Percentiles rank a stretch among this genome's conserved stretches.
phyloP scores from a whole-genome alignment of 2,329 filamentous ascomycete species.

The Aspergillus fructus region DNA sequence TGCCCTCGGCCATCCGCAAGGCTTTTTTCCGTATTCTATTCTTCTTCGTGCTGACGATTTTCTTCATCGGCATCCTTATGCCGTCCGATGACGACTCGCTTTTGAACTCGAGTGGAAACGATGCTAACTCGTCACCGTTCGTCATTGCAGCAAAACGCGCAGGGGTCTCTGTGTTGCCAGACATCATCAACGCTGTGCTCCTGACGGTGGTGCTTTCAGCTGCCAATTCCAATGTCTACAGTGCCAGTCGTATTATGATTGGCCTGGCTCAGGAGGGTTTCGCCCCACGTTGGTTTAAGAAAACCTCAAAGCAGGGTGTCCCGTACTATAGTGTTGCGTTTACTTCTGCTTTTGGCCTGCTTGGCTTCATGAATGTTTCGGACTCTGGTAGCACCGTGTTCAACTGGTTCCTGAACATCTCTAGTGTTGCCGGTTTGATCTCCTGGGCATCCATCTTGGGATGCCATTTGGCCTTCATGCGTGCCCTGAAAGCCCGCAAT shows the following conservation, averaged over 20 bases:
- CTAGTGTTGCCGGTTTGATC: constrained; percentile 37
- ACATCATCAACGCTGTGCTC: constrained; percentile 44
- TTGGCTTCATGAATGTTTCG: constrained; percentile 70
- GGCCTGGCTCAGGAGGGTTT: constrained; percentile 56
- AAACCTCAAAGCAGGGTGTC: constrained; percentile 43
- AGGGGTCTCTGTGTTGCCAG: constrained; percentile 38
- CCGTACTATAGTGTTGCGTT: constrained; percentile 47
- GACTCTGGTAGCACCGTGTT: constrained; percentile 62
- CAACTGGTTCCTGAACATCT: constrained; percentile 36
- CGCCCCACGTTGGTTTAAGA: constrained; percentile 45
- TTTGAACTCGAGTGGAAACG: constrained; percentile 46
- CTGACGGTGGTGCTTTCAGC: constrained; percentile 45
- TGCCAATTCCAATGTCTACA: constrained; percentile 44
- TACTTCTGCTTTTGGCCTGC: constrained; percentile 56
- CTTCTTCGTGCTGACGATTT: constrained; percentile 48
- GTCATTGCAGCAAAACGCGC: constrained; percentile 45
- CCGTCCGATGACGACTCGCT: constrained; percentile 57
- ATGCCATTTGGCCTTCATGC: constrained; percentile 66
- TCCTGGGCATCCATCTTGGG: constrained; percentile 40
- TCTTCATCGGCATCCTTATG: constrained; percentile 72
- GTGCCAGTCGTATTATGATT: constrained; percentile 65
- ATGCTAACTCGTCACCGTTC: constrained; percentile 40
- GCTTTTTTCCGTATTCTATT: constrained; percentile 74
- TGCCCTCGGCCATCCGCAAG: constrained; percentile 70
- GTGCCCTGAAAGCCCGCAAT: constrained; percentile 56